Evolutionary conservation across 1,284 basidiomycete species (phyloP).

Genomic region (Athelia psychrophila): DNA sequence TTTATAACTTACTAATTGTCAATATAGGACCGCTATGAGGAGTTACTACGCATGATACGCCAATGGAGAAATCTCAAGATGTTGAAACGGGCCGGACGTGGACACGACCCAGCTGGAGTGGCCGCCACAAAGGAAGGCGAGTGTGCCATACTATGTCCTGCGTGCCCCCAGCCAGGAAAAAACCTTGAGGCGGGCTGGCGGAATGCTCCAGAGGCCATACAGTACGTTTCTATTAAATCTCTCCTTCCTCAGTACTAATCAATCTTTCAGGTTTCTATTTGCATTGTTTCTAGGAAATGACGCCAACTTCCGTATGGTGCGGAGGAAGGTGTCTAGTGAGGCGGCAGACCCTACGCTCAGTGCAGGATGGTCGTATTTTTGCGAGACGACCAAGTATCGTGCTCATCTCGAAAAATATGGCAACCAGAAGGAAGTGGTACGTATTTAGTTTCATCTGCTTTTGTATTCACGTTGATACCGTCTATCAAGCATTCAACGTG

Average conservation of each 20-base stretch:
- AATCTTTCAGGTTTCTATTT: conserved; percentile 11
- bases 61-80: conserved; percentile 28
- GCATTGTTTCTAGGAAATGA: conserved; percentile 6
- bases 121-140: conserved; percentile 19
- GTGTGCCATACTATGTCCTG: conserved; percentile 29
- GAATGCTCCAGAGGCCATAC: conserved; percentile 7
- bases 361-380: conserved; percentile 8
- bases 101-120: conserved; percentile 20
- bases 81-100: conserved; percentile 27
- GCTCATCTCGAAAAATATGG: background rate
- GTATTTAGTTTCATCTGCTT: background rate
- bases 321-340: conserved; percentile 2
- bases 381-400: conserved; percentile 3
- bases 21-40: conserved; percentile 22
- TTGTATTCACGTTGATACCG: background rate
- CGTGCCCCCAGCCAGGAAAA: conserved; percentile 28
- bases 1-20: background rate
- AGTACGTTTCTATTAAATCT: conserved; percentile 8
- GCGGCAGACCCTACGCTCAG: conserved; percentile 7
- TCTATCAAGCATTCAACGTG: no score
- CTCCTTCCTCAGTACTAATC: background rate
- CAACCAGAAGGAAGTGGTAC: conserved; percentile 9
- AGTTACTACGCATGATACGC: conserved; percentile 22
- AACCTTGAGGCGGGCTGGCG: conserved; percentile 29
- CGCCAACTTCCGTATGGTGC: conserved; percentile 9